Base-by-base conservation (phyloP, 164 flowering plant genomes). In the Aristolochia contorta region DNA sequence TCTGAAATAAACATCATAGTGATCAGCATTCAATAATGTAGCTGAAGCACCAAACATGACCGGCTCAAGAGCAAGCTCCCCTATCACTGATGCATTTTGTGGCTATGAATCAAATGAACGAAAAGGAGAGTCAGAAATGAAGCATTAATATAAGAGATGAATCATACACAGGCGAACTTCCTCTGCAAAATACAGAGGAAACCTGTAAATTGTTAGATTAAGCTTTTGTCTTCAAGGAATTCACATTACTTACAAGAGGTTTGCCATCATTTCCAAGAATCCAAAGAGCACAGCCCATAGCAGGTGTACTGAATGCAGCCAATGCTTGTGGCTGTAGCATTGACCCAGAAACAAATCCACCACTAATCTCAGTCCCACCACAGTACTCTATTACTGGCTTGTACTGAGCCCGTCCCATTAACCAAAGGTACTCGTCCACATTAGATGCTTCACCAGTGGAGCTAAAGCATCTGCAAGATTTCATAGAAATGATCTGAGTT, bases 311-410 rank as follows among this genome's bases (percentile, higher is more conserved):
- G 60, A 93, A 88, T 70, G 99, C 89, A 63, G 97, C 79, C 72
- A 93, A 70, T 56, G 94, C 82, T 50, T 90, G 99, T 65, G 82
- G 51, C 77, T 93, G 99, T 72, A 90, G 62, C 52, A 93, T 56
- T 21, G 96, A 88, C 15, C 99, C 97, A 22, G 88, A 54, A 55
- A 83, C 77, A 77, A 90, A 93, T 58, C 81, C 97, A 71, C 99
- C 99, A 51, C 97, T 97, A 71, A 93, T 88, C 77, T 93, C 96
- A 10, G 96, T 93, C 21, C 99, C 99, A 55, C 97, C 99, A 79
- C 99, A 93, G 73, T 85, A 90, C 71, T 93, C 99, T 57, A 90
- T 86, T 43, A 93, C 67, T 61, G 99, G 99, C 70, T 85, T 90
- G 84, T 85, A 93, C 20, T 57, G 30, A 64, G 96, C 96, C 76